Conservation (phyloP, 352 stramenopile species). For the Globisporangium rhizosaccharum region DNA sequence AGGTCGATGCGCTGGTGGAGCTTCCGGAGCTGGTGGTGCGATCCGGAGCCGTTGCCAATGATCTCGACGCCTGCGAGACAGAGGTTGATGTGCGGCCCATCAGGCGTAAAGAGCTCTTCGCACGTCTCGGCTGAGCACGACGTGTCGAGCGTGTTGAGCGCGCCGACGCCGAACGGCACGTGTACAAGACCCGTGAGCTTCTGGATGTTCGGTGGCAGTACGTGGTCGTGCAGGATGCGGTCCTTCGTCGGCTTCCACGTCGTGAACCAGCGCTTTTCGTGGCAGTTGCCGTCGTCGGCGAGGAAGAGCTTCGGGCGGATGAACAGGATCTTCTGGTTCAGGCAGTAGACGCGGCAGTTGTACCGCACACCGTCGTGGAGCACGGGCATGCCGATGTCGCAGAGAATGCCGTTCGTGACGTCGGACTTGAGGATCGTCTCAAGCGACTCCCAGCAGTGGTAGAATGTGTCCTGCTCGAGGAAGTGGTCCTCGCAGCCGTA, state of each 20-base stretch:
- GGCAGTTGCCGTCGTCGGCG: constrained; percentile 98
- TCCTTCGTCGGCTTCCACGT: constrained; percentile 64
- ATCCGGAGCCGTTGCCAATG: constrained; percentile 96
- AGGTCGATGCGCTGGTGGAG: constrained; percentile 89
- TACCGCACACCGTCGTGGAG: constrained; percentile 95
- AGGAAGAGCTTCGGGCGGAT: constrained; percentile 93
- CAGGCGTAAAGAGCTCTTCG: constrained; percentile 97
- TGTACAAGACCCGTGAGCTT: constrained; percentile 67
- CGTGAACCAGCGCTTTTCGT: constrained; percentile 93
- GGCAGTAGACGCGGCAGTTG: constrained; percentile 96
- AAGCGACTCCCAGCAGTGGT: constrained; percentile 96
- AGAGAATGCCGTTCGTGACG: constrained; percentile 92
- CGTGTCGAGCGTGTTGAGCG: constrained; percentile 84
- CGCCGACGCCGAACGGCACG: constrained; percentile 81
- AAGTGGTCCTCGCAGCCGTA: constrained; percentile 99
- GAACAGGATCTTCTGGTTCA: constrained; percentile 90
- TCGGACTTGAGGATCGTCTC: constrained; percentile 82
- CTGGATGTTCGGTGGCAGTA: constrained; percentile 82
- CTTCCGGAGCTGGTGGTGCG: constrained; percentile 96
- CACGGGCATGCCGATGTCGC: constrained; percentile 97
- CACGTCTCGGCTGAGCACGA: constrained; percentile 94
- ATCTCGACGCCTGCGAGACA: constrained; percentile 96
- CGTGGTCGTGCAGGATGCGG: constrained; percentile 62
- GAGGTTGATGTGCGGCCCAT: constrained; percentile 93
- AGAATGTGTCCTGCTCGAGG: constrained; percentile 96